Base-by-base conservation (phyloP, 176 grass and related monocot genomes). In the Stipa capillata region DNA sequence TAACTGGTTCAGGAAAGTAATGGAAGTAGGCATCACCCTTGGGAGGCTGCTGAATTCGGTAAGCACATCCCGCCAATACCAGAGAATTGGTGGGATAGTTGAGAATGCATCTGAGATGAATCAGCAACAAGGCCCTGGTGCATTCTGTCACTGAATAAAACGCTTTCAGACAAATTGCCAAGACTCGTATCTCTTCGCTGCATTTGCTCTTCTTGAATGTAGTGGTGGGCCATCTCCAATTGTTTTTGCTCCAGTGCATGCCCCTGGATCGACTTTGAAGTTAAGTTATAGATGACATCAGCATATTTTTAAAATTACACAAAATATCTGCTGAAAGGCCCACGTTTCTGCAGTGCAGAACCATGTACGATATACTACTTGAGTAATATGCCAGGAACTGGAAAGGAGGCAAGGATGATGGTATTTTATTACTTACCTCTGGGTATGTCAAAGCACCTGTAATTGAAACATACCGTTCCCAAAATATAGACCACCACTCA, bases 401-500 rank as follows among this genome's bases (percentile, higher is more conserved):
- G 0, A 11, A 35, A 27, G 35, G n/a, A 74, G 33, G 20, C 2
- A 55, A 53, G 20, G 34, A 68, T 8, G n/a, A 68, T 43, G 39
- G 7, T 68, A 68, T n/a, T n/a, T n/a, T n/a, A 44, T 3, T 25
- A 56, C 35, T 75, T 55, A 75, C 72, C 23, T 28, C 36, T 18
- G 51, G 52, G 51, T 40, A 39, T 42, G 53, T n/a, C 13, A 17
- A 24, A 74, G 33, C 31, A 55, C 29, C 33, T 39, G 33, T 21
- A 39, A 11, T 18, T 58, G 49, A 53, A 37, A 3, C 21, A 52
- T 55, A 75, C n/a, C 2, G 6, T 17, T 14, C 13, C 51, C 51
- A 75, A 58, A 75, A 75, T 28, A 75, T 18, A 42, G 35, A 41
- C 72, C 72, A 75, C 72, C 72, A 75, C 27, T 75, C 72, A 75